Evolutionary conservation across 2,329 filamentous ascomycete species (phyloP).

Genomic region (Chrysosporium queenslandicum): DNA sequence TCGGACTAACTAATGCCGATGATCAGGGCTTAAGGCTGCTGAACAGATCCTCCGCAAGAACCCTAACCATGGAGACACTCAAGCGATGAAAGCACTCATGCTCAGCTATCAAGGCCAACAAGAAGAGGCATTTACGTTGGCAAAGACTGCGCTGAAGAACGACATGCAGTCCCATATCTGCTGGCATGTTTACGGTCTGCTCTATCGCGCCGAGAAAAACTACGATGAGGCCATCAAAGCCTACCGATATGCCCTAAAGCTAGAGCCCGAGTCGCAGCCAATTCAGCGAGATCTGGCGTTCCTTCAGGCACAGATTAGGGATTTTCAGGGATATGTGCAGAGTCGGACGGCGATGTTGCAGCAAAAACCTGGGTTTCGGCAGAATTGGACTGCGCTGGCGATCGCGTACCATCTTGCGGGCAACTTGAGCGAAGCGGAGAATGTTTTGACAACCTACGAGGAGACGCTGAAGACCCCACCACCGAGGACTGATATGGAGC

Average conservation of each 20-base stretch:
- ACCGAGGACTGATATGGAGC: conserved; percentile 70
- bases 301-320: conserved; percentile 90
- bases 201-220: conserved; percentile 91
- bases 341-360: conserved; percentile 83
- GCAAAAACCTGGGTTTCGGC: conserved; percentile 66
- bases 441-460: conserved; percentile 83
- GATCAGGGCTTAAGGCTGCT: conserved; percentile 73
- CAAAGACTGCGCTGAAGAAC: conserved; percentile 81
- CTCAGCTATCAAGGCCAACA: conserved; percentile 85
- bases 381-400: conserved; percentile 96
- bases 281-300: conserved; percentile 90
- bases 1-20: conserved; percentile 9
- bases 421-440: conserved; percentile 75
- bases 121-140: conserved; percentile 86
- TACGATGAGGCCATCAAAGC: conserved; percentile 99
- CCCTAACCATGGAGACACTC: conserved; percentile 92
- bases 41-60: conserved; percentile 94
- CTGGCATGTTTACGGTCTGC: conserved; percentile 96
- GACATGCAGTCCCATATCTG: conserved; percentile 99
- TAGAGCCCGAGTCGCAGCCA: conserved; percentile 89
- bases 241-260: conserved; percentile 85
- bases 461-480: conserved; percentile 79
- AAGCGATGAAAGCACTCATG: conserved; percentile 98
- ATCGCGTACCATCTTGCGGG: conserved; percentile 88
- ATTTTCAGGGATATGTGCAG: conserved; percentile 86